phyloP scores from a whole-genome alignment of 352 stramenopile genomes.

The Globisporangium yorkense region DNA sequence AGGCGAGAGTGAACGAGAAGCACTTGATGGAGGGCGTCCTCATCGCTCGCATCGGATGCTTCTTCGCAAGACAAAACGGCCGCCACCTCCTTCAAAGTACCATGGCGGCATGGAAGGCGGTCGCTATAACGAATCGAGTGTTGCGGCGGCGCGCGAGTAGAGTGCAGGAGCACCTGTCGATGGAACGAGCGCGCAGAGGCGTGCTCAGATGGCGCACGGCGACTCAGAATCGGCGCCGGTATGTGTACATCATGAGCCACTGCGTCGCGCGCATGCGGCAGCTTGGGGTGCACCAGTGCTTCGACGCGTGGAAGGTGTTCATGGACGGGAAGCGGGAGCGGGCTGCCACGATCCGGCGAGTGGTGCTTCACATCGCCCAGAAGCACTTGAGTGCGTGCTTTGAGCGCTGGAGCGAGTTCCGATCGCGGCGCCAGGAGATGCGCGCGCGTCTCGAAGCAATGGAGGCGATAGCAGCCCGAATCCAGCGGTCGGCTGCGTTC shows the following conservation, averaged over 20 bases:
- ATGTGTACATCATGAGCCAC: neutral
- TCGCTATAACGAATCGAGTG: neutral
- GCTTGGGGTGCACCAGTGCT: constrained; percentile 29
- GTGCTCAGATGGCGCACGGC: constrained; percentile 6
- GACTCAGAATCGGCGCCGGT: neutral
- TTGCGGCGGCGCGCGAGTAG: constrained; percentile 6
- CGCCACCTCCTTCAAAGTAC: constrained; percentile 17
- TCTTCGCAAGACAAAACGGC: constrained; percentile 28
- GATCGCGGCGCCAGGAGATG: neutral
- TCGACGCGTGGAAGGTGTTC: constrained; percentile 47
- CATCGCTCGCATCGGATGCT: constrained; percentile 23
- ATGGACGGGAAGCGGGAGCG: constrained; percentile 8
- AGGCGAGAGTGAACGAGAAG: constrained; percentile 1
- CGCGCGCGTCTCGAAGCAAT: neutral
- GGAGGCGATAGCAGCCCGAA: neutral
- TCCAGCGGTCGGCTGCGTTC: neutral
- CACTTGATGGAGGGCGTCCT: constrained; percentile 16
- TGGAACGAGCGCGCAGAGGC: neutral
- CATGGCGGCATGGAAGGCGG: constrained; percentile 6
- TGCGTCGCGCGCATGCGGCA: constrained; percentile 23
- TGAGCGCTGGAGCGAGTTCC: constrained; percentile 11
- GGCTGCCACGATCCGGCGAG: constrained; percentile 19
- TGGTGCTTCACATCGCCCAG: constrained; percentile 28
- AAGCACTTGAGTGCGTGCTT: constrained; percentile 20
- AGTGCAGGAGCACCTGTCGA: neutral